Base-by-base conservation (phyloP, 352 stramenopile genomes). In the Phytophthora colocasiae region DNA sequence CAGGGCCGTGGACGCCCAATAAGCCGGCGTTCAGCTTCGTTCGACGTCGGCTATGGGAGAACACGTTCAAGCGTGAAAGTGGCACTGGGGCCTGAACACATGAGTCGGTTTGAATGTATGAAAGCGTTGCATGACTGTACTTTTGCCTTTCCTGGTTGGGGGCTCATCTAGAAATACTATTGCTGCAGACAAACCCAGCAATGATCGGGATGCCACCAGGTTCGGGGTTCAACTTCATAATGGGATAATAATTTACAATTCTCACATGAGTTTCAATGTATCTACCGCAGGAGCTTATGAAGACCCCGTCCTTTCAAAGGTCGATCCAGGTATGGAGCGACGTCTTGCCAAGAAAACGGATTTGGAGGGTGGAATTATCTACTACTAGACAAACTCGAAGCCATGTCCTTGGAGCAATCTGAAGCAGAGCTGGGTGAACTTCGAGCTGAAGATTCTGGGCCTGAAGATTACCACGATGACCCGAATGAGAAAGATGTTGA, bases 11-110 rank as follows among this genome's bases (percentile, higher is more conserved):
- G 71, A 73, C 80, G 10, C 63, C 77, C 9, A 83, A 69, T 15
- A 88, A 85, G 54, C 74, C 72, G 38, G 53, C 74, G 3, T 72
- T 85, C 41, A 81, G 71, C 68, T 87, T 89, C 49, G 83, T 89
- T 26, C 73, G 85, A 48, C 85, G 85, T 14, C 83, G 86, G 2
- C 29, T 90, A 34, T 94, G 83, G 83, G 80, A 92, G 50, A 92
- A 91, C 66, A 83, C 75, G 27, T 90, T 80, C 58, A 68, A 52
- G 29, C 63, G 65, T 4, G 36, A 68, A 39, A 55, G 39, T 26
- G 50, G 27, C 45, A 40, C 47, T 1, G 64, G 44, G 1, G 49
- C 57, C 48, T 81, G 67, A 69, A 48, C 11, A 6, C 17, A 41
- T 36, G 29, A 12, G 47, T n/a, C 48, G 52, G 31, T 53, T 45